Evolutionary conservation across 129 eudicot genomes (phyloP), one percentile per base, ranked within the genome.

Genomic region (Helianthus tuberosus): DNA sequence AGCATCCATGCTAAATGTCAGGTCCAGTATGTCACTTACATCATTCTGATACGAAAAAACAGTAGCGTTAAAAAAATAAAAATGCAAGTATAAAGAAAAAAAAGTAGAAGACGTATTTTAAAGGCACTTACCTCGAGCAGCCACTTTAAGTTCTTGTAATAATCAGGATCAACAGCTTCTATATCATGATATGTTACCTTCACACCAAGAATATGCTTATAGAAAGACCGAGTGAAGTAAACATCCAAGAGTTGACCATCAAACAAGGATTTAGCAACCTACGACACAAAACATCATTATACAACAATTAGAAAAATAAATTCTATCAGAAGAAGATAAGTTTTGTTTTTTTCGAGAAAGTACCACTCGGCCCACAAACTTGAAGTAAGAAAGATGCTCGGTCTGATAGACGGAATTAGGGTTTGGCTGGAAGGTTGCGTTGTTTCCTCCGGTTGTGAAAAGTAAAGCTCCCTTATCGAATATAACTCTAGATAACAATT

Each of bases 331-430:
- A 14, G 17, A 48, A 3, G 66, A 78, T 50, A 11, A 49, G 1
- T 72, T 39, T 44, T 32, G 36, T 47, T 8, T 41, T 41, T 8
- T 41, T 41, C 46, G 0, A 71, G 49, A 17, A 48, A 46, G 79
- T 94, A 94, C 99, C 99, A 94, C 96, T 53, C 99, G 99, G 74
- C 99, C 99, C n/a, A 94, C 96, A 64, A 94, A 94, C 75, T 88
- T 91, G 86, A 94, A 94, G 84, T 94, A 94, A 16, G 99, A 94
- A 66, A 94, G 97, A 83, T 94, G 99, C 48, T 94, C 99, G 0
- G 99, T 91, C 80, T 94, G 99, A 84, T 86, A 94, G 39, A 94
- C 99, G 66, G 99, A 94, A 82, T 94, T 94, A 48, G 99, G 96
- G 74, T 94, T 94, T 63, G 99, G 99, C 64, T 94, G 99, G 80